Evolutionary conservation across 1,139 yeast genomes (phyloP), one percentile per base, ranked within the genome.

Genomic region (Waltiozyma solani): DNA sequence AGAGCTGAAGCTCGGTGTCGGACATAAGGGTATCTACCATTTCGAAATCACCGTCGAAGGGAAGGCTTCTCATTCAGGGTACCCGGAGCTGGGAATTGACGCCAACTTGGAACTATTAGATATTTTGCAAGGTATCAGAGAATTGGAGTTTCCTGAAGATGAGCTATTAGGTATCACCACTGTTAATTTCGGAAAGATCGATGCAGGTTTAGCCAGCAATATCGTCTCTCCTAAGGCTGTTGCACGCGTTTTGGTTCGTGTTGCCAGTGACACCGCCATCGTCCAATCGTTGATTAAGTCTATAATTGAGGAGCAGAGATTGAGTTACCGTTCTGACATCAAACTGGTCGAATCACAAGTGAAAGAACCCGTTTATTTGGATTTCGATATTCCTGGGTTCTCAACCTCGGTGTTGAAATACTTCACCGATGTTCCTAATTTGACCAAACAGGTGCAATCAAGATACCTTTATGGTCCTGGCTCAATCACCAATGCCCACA

Each of bases 401-500:
- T 83, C 78, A 3, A 59, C 67, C 3, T 65, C 71, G 29, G 62
- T 68, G 13, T 66, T 76, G 44, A 73, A 81, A 1, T 79, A 78
- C 52, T 67, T 73, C 25, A 80, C 89, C 0, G 89, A 80, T 50
- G 67, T 79, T 38, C 84, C 85, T 4, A 67, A 73, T 45, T 55
- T 78, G 40, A 5, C 10, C 11, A 58, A 59, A n/a, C 61, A 62
- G 25, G 56, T 61, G 13, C 53, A 59, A 41, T 32, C 37, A 10
- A 60, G 76, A 46, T 78, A 73, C 49, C 59, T 79, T 25, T 80
- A 77, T 50, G 89, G 87, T 0, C 84, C 87, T 1, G 89, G 87
- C 1, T 59, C 76, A 2, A 79, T 80, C 42, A 66, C 66, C 29
- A 77, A 75, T 27, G 87, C 87, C 1, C 87, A 79, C 51, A 70